Base-by-base conservation (phyloP, 1,284 basidiomycete species). In the Boletellus sp. region DNA sequence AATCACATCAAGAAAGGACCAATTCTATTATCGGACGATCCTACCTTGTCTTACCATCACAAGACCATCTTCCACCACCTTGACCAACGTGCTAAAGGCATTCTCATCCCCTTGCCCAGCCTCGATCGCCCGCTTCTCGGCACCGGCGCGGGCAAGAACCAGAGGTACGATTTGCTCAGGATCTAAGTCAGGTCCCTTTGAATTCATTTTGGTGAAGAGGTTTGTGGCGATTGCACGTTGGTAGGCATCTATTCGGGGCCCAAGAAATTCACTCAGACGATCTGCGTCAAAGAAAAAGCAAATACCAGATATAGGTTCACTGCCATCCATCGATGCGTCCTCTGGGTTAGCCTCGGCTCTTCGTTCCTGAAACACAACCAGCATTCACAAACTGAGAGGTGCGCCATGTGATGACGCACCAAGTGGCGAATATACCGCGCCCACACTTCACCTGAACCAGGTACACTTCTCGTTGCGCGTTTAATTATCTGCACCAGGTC, bases 401-500 rank as follows among this genome's bases (percentile, higher is more conserved):
- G 4, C 2, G 26, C 18, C 15, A 38, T 32, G 16, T 16, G 33
- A 18, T 11, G 33, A 50, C 62, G 32, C 47, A 86, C 89, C 67
- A 87, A 58, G 59, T 79, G 78, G 44, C 86, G 80, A 19, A 92
- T 79, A 62, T 89, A 88, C 30, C 81, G 74, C 4, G 86, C 81
- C 85, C 88, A 90, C 8, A 89, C 71, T 58, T 84, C 80, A 15
- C 86, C 87, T 24, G 76, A 85, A 13, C 74, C 78, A 24, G 89
- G 89, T 0, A 85, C 78, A 60, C 85, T 87, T 53, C 85, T 76
- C 19, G 79, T 65, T 15, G 86, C 86, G 38, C 86, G 74, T 50
- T 69, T 71, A 26, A 79, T 72, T 6, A 74, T 65, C n/a, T 62
- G 59, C 32, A 72, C 56, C 55, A 83, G 73, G 16, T 65, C 61